Base-by-base conservation (phyloP, 2,329 filamentous ascomycete genomes). In the Xenosphaeropsis pyriputrescens region DNA sequence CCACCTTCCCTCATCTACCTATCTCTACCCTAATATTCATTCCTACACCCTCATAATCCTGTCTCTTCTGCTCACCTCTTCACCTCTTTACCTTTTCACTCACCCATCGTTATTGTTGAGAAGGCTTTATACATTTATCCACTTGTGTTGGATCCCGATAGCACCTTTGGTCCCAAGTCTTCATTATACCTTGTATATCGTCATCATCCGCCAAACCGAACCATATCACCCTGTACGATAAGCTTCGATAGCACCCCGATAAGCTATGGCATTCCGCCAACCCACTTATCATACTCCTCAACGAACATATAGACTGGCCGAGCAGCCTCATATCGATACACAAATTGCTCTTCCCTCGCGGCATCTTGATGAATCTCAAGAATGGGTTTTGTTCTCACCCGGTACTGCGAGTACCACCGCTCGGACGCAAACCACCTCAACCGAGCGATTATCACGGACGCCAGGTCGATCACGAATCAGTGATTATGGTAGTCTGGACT, bases 341-440 rank as follows among this genome's bases (percentile, higher is more conserved):
- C 18, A 31, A 18, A 16, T 38, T 15, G 18, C 40, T 12, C 34
- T 37, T 6, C 39, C 35, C 26, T 50, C 64, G 45, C 58, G 63
- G 15, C 53, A 61, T 32, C 61, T 75, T 42, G 75, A 83, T 43
- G 80, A 88, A 46, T 80, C 84, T 11, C 81, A 91, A 58, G 89
- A 93, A 71, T 98, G 91, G 91, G 81, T 96, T 39, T 75, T 98
- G 46, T 98, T 98, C 65, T 84, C 86, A 6, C 85, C 85, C 2
- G 68, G 70, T 7, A 76, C 77, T 45, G 70, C 68, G 3, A 79
- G 81, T 15, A 69, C 70, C 9, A 76, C 76, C 5, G 77, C 80
- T 43, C 69, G 78, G 37, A 84, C 78, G 33, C 76, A 71, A 41
- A 76, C 83, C 29, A 75, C 76, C 34, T 73, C 56, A 56, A 83